Base-by-base conservation (phyloP, 129 eudicot species). In the Centaurea solstitialis region DNA sequence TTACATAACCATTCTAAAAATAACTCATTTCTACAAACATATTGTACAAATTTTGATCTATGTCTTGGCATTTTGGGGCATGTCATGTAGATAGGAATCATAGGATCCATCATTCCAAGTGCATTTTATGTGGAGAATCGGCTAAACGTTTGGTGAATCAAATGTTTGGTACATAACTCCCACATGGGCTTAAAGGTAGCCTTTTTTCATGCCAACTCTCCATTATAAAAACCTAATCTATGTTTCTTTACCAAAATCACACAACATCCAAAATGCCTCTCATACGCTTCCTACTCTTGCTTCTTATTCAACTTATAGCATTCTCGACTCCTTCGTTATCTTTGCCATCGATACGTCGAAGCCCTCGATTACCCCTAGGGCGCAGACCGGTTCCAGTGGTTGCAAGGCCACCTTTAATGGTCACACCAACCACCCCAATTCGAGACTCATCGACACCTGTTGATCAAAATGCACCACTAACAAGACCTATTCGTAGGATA, bases 181-280 rank as follows among this genome's bases (percentile, higher is more conserved):
- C 75, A 75, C 85, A 76, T 75, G 85, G 85, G 85, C 85, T 83
- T 73, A 45, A 72, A 78, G 75, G 41, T 10, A 78, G 82, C 79
- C 41, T 18, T 35, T 53, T 73, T 78, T 72, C 45, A 65, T 62
- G 83, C 79, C 43, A 41, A 72, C 45, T 17, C 68, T 30, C 68
- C 45, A 37, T 47, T 81, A 81, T 85, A 85, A 81, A 69, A 81
- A 72, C 71, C 80, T 77, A 75, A 18, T 67, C 18, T 23, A 6
- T n/a, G 23, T 62, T 26, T 76, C 40, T 57, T 76, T 68, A 65
- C 6, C 40, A 73, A 65, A 39, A 5, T 69, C 78, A 57, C 76
- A 84, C 62, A 70, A 38, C 79, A 70, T 23, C 72, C 77, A 70
- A 76, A 50, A 85, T 86, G 84, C 72, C 72, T 69, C 75, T 70